A percentile compares a stretch with the other conserved stretches of the same genome.
Evolutionary conservation across 345 rosid species (phyloP).

Genomic region (Angophora floribunda): DNA sequence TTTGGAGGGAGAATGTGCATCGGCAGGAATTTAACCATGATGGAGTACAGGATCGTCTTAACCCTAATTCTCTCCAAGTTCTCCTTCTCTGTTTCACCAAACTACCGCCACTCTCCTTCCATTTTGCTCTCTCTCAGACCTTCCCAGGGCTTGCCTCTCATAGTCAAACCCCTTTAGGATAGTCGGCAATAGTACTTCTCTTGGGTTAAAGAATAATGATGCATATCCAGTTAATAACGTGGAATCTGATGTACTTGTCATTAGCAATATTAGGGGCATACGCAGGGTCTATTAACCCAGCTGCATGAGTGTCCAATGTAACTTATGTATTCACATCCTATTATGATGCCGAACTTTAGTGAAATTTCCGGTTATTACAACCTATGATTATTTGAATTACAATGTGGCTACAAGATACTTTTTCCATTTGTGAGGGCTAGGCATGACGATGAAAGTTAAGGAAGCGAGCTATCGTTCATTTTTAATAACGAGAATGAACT

Average conservation of each 20-base stretch:
- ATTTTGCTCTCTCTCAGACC: slow-evolving; percentile 6
- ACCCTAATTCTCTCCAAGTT: slow-evolving; percentile 3
- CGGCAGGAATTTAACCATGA: slow-evolving; percentile 1
- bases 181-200: background rate
- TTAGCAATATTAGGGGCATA: background rate
- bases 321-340: background rate
- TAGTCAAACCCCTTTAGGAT: background rate
- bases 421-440: background rate
- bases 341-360: background rate
- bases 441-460: background rate
- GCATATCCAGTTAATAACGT: background rate
- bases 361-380: background rate
- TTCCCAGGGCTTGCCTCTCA: slow-evolving; percentile 2
- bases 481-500: background rate
- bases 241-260: background rate
- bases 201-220: background rate
- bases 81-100: slow-evolving; percentile 4
- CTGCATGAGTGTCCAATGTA: background rate
- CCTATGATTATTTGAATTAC: background rate
- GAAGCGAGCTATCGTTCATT: background rate
- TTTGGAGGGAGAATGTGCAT: slow-evolving; percentile 12
- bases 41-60: slow-evolving; percentile 8
- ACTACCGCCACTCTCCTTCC: slow-evolving; percentile 2
- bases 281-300: background rate
- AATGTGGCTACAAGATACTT: background rate